phyloP scores from a whole-genome alignment of 1,284 basidiomycete species.

The Pseudozyma sp. region DNA sequence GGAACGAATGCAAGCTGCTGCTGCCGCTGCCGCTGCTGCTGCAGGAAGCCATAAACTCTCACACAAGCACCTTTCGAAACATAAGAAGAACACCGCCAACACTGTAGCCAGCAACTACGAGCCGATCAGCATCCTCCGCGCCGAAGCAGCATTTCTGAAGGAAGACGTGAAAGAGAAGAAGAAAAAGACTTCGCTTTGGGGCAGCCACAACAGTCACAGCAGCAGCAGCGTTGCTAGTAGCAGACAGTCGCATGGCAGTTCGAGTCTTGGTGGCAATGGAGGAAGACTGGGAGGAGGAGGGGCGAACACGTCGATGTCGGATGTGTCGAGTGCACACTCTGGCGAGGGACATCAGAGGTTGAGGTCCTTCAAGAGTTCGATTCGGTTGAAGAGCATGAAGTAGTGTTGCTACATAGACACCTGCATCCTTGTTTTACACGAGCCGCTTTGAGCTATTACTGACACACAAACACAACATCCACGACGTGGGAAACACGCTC shows the following conservation, averaged over 20 bases:
- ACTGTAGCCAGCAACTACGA: conserved; percentile 19
- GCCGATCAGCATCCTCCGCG: conserved; percentile 45
- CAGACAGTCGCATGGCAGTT: conserved; percentile 4
- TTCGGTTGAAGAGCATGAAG: conserved; percentile 33
- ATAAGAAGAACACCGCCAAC: conserved; percentile 23
- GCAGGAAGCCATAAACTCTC: conserved; percentile 11
- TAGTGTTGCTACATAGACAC: background rate
- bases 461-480: background rate
- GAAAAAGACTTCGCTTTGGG: conserved; percentile 5
- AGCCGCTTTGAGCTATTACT: background rate
- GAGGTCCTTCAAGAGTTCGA: conserved; percentile 34
- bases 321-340: conserved; percentile 15
- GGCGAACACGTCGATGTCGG: conserved; percentile 18
- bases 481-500: background rate
- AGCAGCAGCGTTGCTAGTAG: conserved; percentile 15
- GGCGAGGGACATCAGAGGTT: conserved; percentile 23
- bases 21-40: conserved; percentile 19
- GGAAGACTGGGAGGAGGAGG: background rate
- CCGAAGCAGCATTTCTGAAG: conserved; percentile 41
- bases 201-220: conserved; percentile 6
- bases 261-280: background rate
- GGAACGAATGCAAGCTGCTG: conserved; percentile 24
- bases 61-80: conserved; percentile 29
- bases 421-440: conserved; percentile 1
- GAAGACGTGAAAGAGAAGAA: conserved; percentile 34